Evolutionary conservation across 1,284 basidiomycete species (phyloP).

Genomic region (Boletellus deceptivus): DNA sequence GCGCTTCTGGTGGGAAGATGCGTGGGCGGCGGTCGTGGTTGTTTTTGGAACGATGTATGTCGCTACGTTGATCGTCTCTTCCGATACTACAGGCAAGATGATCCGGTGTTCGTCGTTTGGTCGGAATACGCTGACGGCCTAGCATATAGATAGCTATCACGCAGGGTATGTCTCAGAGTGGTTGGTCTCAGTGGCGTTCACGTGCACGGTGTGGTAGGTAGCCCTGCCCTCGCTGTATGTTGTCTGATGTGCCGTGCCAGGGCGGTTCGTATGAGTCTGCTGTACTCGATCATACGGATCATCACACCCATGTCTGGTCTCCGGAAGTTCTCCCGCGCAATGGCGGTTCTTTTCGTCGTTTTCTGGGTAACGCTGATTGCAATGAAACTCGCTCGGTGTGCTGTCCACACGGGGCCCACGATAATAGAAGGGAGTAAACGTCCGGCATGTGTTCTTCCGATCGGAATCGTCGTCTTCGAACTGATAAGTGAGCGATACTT

Average conservation of each 20-base stretch:
- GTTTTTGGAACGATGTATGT: not conserved
- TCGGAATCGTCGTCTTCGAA: not conserved
- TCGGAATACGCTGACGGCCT: not conserved
- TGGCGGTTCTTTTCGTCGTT: not conserved
- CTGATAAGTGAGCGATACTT: not conserved
- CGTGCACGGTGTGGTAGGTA: not conserved
- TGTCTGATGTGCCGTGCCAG: not conserved
- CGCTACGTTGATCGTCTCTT: not conserved
- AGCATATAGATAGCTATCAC: not conserved
- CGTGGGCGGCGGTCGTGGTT: not conserved
- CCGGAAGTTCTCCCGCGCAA: not conserved
- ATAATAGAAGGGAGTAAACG: not conserved
- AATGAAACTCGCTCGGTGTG: not conserved
- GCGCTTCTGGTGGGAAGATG: conserved; percentile 6
- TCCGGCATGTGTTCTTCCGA: not conserved
- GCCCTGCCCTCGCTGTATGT: not conserved
- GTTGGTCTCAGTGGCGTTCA: not conserved
- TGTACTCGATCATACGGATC: not conserved
- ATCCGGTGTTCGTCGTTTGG: not conserved
- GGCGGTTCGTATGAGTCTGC: conserved; percentile 5
- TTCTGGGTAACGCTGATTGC: not conserved
- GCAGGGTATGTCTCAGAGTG: not conserved
- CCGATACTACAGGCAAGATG: not conserved
- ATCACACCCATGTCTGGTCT: not conserved
- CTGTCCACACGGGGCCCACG: too few relatives aligned